phyloP scores from a whole-genome alignment of 768 basidiomycete genomes.

The Cystobasidium tubakii region DNA sequence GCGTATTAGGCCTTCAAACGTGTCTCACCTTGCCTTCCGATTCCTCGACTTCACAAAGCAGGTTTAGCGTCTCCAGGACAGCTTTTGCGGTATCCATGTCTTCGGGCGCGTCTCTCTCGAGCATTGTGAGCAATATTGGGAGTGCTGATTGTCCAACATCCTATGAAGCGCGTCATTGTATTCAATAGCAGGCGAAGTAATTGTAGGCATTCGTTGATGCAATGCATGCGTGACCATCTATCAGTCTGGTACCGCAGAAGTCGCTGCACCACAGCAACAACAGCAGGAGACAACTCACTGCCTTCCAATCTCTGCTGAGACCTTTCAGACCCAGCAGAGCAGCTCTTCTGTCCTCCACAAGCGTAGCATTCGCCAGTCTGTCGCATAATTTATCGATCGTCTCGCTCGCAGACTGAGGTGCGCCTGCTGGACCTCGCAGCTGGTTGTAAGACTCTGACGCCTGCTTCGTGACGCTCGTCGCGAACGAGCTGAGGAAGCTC shows the following conservation, averaged over 20 bases:
- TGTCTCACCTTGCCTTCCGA: conserved; percentile 39
- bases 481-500: conserved; percentile 35
- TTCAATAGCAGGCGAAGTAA: not conserved
- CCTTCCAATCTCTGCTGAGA: conserved; percentile 79
- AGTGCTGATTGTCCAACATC: conserved; percentile 78
- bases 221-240: not conserved
- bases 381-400: conserved; percentile 84
- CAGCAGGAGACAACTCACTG: conserved; percentile 47
- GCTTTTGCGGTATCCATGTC: conserved; percentile 91
- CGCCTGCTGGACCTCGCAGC: conserved; percentile 44
- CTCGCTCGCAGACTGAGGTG: conserved; percentile 73
- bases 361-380: conserved; percentile 78
- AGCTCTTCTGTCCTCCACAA: conserved; percentile 83
- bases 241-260: not conserved
- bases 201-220: not conserved
- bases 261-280: not conserved
- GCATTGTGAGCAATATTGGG: conserved; percentile 67
- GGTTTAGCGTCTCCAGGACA: conserved; percentile 76
- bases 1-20: not conserved
- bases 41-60: conserved; percentile 70
- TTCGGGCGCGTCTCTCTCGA: conserved; percentile 79
- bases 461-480: conserved; percentile 22
- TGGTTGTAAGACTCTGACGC: conserved; percentile 30
- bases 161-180: conserved; percentile 38
- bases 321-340: conserved; percentile 92